Evolutionary conservation across 1,139 yeast genomes (phyloP), one percentile per base, ranked within the genome.

Genomic region (Nakaseomyces uthaithaninus): DNA sequence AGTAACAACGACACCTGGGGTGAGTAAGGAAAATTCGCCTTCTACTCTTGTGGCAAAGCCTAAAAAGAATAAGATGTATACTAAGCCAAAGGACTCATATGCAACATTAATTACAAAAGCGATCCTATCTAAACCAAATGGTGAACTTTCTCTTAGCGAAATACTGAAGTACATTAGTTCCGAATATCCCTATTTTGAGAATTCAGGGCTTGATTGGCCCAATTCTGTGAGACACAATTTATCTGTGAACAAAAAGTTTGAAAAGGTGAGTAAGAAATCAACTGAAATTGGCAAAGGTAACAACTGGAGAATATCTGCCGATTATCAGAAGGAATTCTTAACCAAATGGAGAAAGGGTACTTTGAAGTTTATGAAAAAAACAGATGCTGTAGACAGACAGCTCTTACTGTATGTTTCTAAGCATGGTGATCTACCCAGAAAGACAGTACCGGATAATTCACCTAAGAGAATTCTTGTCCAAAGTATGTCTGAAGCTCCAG

Each of bases 91-190:
- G 1, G 87, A 80, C 57, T 81, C 94, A 16, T 91, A 93, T 60
- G 97, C 97, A 0, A 87, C 97, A 2, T 84, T 93, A 95, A 91
- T 91, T 51, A 85, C 98, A 1, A 96, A 89, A 62, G 96, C 97
- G 0, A 91, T 93, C 25, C 66, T 93, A 51, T 83, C 95, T 2
- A 81, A 85, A 43, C 74, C 75, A 0, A 94, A 86, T 40, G 95
- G 94, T 37, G 85, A 82, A 36, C 70, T 89, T 71, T 82, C 95
- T 4, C 66, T 91, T 49, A 74, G 94, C 1, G 96, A 87, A 54
- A 91, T 91, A 42, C 91, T 93, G 62, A 80, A 77, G 49, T 91
- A 94, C 89, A 89, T 91, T 40, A 66, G 89, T 8, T 64, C 74
- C 24, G 86, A 82, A 58, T 91, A 86, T 62, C 89, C 96, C 35